Base-by-base conservation (phyloP, 2,329 filamentous ascomycete species). In the Orbilia ellipsospora region DNA sequence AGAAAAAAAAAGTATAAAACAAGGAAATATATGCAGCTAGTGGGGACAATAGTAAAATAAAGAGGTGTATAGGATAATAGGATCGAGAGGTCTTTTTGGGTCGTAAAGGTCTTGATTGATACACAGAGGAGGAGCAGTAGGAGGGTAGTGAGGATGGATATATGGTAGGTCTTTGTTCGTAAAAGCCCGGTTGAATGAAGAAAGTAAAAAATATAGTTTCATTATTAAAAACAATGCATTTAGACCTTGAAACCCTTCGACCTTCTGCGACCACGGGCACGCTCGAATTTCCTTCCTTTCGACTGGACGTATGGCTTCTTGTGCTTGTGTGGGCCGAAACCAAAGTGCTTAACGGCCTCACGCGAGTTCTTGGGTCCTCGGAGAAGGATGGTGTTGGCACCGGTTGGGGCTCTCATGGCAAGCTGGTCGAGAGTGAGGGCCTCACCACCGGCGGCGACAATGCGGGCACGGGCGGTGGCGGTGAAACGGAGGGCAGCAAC, bases 251-350 rank as follows among this genome's bases (percentile, higher is more conserved):
- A 99, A 89, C 96, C 95, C 83, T 92, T 90, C 82, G 94, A 98
- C 85, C 93, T 89, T 91, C 95, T 96, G 87, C 95, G 94, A 86
- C 95, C 96, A 95, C 95, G 94, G 83, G 94, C 95, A 83, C 90
- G 89, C 91, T 99, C 96, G 88, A 99, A 99, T 89, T 99, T 99
- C 87, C 95, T 92, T 83, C 96, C 96, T 92, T 99, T 99, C 88
- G 93, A 96, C 86, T 93, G 89, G 83, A 99, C 89, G 82, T 96
- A 92, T 92, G 79, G 79, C 75, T 80, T 80, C 92, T 98, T 99
- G 91, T 96, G 88, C 85, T 90, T 94, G 90, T 99, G 95, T 80
- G 95, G 95, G 80, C 95, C 96, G 82, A 99, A 92, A 84, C 96
- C 95, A 84, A 99, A 99, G 88, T 99, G 96, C 92, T 96, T 98